Evolutionary conservation across 2,329 filamentous ascomycete genomes (phyloP).

Genomic region (Cyphellophora attinorum): DNA sequence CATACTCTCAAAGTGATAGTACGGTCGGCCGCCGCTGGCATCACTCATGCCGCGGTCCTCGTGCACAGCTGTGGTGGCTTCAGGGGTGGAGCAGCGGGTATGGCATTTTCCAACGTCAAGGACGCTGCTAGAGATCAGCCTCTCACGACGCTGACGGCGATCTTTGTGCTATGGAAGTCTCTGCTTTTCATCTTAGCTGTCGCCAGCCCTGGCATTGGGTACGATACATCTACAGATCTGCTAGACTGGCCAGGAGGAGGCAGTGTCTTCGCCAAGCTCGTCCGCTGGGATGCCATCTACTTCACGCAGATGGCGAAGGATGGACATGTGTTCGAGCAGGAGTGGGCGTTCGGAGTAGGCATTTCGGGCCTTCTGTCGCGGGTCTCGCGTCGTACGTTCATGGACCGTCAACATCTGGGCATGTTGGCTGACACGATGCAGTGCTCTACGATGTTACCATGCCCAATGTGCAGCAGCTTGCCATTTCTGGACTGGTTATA

Average conservation of each 20-base stretch:
- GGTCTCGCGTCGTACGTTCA: conserved; percentile 18
- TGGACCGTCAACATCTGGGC: conserved; percentile 13
- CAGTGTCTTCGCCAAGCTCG: conserved; percentile 29
- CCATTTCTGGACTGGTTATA: conserved; percentile 52
- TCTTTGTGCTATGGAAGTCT: conserved; percentile 48
- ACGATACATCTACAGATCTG: conserved; percentile 53
- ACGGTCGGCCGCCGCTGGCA: too few relatives aligned
- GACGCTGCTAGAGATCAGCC: too few relatives aligned
- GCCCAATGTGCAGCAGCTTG: too few relatives aligned
- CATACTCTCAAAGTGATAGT: too few relatives aligned
- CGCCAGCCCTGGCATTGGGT: conserved; percentile 47
- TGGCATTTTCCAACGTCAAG: too few relatives aligned
- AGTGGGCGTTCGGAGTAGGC: conserved; percentile 56
- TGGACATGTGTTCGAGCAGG: conserved; percentile 52
- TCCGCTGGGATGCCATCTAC: conserved; percentile 56
- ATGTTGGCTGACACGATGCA: too few relatives aligned
- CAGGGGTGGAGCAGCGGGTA: too few relatives aligned
- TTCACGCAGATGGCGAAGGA: conserved; percentile 44
- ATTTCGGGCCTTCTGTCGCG: conserved; percentile 22
- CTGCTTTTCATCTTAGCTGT: conserved; percentile 41
- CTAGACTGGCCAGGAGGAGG: conserved; percentile 20
- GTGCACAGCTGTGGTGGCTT: too few relatives aligned
- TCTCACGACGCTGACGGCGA: conserved; percentile 3
- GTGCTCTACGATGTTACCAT: too few relatives aligned
- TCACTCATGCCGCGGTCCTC: too few relatives aligned